Evolutionary conservation across 306 rosid species (phyloP), one percentile per base, ranked within the genome.

Genomic region (Begonia loranthoides): DNA sequence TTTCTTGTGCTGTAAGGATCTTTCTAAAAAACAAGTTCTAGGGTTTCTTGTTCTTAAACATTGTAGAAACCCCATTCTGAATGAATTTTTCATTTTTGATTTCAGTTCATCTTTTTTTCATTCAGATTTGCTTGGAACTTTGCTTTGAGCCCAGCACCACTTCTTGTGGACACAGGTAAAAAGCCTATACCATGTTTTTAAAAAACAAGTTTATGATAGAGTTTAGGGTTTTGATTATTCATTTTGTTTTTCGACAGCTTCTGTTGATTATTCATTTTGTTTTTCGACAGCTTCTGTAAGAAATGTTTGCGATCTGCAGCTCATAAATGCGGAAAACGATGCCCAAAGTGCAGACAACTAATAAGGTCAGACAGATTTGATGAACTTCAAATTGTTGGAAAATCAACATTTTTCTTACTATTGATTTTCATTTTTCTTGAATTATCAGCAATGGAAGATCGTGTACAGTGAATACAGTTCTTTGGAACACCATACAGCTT

Each of bases 121-220:
- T 56, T 66, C 70, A 92, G 99, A 82, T 92, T 64, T 92, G 96
- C 61, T 67, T 92, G 79, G 96, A 92, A 53, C 80, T 92, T 63
- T 92, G 94, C 77, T 92, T 66, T 54, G 94, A 92, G 79, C 99
- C 99, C 38, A 92, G 82, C 60, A 83, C 99, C 38, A 86, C 99
- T 60, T 70, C 94, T 71, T 92, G 99, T 71, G 96, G 99, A 45
- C 99, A 92, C 78, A 92, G 96, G 99, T 90, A 74, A 15, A 74
- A 15, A 46, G 36, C 28, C 28, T 12, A 52, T 33, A 36, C 34
- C 39, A 54, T 15, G n/a, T 28, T 12, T 6, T 1, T 7, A 12
- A n/a, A 19, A 12, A 5, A 15, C 6, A 64, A 58, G 43, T 65
- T 41, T 41, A 3, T 43, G 17, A 9, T 45, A 16, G 17, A 45